These are phyloP conservation scores for Candida buenavistaensis DNA, from an alignment of 1,139 yeast genomes.

Conservation along the genomic window DNA sequence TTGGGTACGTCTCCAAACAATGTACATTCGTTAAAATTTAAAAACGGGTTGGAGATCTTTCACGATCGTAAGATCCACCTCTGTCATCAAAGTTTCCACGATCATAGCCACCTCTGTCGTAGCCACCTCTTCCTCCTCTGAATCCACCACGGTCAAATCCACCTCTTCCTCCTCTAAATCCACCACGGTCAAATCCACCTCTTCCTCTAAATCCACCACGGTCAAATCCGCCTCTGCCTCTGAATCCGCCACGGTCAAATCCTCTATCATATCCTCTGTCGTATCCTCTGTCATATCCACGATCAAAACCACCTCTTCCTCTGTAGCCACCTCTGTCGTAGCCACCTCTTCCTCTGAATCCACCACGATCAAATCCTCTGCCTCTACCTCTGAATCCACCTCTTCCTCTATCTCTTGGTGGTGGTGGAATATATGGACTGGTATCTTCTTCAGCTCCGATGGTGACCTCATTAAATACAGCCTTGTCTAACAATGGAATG, in stretches of 20 bases:
- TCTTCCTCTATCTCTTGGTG: slow-evolving; percentile 56
- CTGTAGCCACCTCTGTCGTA: slow-evolving; percentile 40
- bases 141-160: slow-evolving; percentile 24
- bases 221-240: slow-evolving; percentile 38
- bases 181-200: slow-evolving; percentile 31
- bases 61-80: slow-evolving; percentile 43
- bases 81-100: slow-evolving; percentile 27
- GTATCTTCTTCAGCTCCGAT: slow-evolving; percentile 78
- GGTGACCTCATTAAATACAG: slow-evolving; percentile 67
- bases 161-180: slow-evolving; percentile 30
- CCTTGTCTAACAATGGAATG: slow-evolving; percentile 65
- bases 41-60: slow-evolving; percentile 51
- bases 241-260: slow-evolving; percentile 27
- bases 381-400: slow-evolving; percentile 41
- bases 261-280: slow-evolving; percentile 32
- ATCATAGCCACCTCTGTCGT: slow-evolving; percentile 33
- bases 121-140: slow-evolving; percentile 38
- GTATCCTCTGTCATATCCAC: slow-evolving; percentile 37
- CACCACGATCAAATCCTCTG: slow-evolving; percentile 38
- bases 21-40: slow-evolving; percentile 15
- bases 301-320: slow-evolving; percentile 34
- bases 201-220: slow-evolving; percentile 32
- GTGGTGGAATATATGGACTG: slow-evolving; percentile 71
- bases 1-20: no score
- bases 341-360: slow-evolving; percentile 41